These are phyloP conservation scores for Neocallimastix lanati DNA, from an alignment of 192 early-diverging fungal genomes.

Conservation along the genomic window DNA sequence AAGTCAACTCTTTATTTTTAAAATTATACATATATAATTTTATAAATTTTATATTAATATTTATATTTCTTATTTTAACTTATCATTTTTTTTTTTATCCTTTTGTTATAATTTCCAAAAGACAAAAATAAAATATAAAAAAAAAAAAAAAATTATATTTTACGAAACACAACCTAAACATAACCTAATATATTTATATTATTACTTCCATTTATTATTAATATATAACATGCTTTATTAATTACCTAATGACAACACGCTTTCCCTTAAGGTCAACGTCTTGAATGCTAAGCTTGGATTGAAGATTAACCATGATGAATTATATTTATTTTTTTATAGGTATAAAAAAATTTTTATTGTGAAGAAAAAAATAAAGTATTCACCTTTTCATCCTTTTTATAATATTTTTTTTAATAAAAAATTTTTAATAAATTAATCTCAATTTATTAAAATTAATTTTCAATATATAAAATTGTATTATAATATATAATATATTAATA, in stretches of 20 bases:
- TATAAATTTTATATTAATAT: too few species aligned
- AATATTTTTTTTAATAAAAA: not conserved
- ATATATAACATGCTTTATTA: too few species aligned
- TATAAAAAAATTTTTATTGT: not conserved
- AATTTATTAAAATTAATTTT: not conserved
- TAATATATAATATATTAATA: not conserved
- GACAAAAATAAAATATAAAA: too few species aligned
- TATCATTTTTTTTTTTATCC: too few species aligned
- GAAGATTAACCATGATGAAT: not conserved
- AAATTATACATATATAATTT: too few species aligned
- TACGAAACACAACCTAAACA: too few species aligned
- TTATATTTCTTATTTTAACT: too few species aligned
- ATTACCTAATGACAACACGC: conserved; percentile 81
- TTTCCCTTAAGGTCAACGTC: conserved; percentile 70
- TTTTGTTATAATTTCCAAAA: too few species aligned
- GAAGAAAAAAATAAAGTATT: not conserved
- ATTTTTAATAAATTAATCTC: not conserved
- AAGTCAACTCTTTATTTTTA: conserved; percentile 68
- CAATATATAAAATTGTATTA: not conserved
- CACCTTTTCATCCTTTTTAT: not conserved
- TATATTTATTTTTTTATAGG: not conserved
- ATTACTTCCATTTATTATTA: too few species aligned
- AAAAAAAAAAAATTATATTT: too few species aligned
- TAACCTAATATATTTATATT: too few species aligned
- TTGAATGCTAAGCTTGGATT: conserved; percentile 62